Percentiles rank a stretch among this genome's conserved stretches.
These are phyloP conservation scores for Sporothrix curviconia DNA, from an alignment of 2,329 filamentous ascomycete species.

Conservation along the genomic window DNA sequence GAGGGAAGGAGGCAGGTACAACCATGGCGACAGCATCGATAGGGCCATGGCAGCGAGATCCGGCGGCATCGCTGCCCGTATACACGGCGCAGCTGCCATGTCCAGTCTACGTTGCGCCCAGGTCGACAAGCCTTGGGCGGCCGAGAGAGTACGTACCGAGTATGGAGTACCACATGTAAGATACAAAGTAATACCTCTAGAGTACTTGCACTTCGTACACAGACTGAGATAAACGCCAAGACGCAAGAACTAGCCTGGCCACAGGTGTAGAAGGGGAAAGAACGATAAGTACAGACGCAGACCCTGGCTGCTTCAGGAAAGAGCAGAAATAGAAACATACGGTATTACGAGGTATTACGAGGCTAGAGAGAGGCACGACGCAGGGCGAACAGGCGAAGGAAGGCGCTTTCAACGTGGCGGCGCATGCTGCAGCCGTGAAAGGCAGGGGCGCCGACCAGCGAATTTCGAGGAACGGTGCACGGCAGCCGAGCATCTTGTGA, in stretches of 20 bases:
- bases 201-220: too few relatives aligned
- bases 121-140: too few relatives aligned
- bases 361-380: too few relatives aligned
- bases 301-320: slow-evolving; percentile 1
- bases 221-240: too few relatives aligned
- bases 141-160: not conserved
- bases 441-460: not conserved
- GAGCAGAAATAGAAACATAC: slow-evolving; percentile 9
- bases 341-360: slow-evolving; percentile 5
- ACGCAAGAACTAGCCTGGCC: not conserved
- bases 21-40: not conserved
- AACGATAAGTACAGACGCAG: not conserved
- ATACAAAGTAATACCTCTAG: too few relatives aligned
- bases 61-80: slow-evolving; percentile 1
- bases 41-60: not conserved
- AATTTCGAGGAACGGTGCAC: not conserved
- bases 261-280: too few relatives aligned
- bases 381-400: not conserved
- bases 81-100: not conserved
- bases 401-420: not conserved
- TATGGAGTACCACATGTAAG: too few relatives aligned
- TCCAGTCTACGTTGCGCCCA: too few relatives aligned
- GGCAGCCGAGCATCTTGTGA: too few relatives aligned
- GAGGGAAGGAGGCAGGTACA: not conserved
- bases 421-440: not conserved